Conservation (phyloP, 2,329 filamentous ascomycete species). For the Colletotrichum spaethianum region DNA sequence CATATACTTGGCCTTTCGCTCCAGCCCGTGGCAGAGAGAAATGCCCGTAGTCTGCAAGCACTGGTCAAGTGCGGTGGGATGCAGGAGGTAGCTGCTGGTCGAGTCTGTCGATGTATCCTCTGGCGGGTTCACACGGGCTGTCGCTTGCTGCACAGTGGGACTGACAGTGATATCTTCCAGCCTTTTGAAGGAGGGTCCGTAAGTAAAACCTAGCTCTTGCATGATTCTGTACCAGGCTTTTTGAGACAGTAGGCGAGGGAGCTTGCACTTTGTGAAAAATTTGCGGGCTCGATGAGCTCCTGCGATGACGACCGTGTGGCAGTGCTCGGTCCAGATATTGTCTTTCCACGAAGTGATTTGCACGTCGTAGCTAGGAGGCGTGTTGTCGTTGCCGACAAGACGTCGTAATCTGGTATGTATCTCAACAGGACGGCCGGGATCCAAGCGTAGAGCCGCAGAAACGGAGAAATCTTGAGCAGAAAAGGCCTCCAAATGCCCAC, state of each 20-base stretch:
- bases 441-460: slow-evolving; percentile 49
- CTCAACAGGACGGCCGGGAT: slow-evolving; percentile 47
- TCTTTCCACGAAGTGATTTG: slow-evolving; percentile 48
- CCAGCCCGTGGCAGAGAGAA: slow-evolving; percentile 32
- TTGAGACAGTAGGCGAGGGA: neutral
- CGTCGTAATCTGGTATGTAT: slow-evolving; percentile 50
- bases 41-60: slow-evolving; percentile 49
- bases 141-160: slow-evolving; percentile 42
- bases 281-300: slow-evolving; percentile 35
- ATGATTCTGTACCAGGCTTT: slow-evolving; percentile 47
- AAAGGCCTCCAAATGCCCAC: slow-evolving; percentile 44
- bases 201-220: slow-evolving; percentile 47
- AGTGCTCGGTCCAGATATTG: slow-evolving; percentile 48
- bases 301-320: slow-evolving; percentile 43
- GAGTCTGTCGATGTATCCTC: neutral
- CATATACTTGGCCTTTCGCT: slow-evolving; percentile 9
- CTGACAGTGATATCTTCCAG: slow-evolving; percentile 44
- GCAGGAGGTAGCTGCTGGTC: slow-evolving; percentile 49
- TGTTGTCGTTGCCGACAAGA: slow-evolving; percentile 40
- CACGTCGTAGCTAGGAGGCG: slow-evolving; percentile 49
- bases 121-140: slow-evolving; percentile 36
- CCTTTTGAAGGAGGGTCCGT: slow-evolving; percentile 49
- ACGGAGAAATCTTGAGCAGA: slow-evolving; percentile 46
- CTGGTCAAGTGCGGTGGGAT: slow-evolving; percentile 56
- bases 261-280: slow-evolving; percentile 31